These are phyloP conservation scores for Herpotrichia juniperi DNA, from an alignment of 2,329 filamentous ascomycete genomes.

Conservation along the genomic window DNA sequence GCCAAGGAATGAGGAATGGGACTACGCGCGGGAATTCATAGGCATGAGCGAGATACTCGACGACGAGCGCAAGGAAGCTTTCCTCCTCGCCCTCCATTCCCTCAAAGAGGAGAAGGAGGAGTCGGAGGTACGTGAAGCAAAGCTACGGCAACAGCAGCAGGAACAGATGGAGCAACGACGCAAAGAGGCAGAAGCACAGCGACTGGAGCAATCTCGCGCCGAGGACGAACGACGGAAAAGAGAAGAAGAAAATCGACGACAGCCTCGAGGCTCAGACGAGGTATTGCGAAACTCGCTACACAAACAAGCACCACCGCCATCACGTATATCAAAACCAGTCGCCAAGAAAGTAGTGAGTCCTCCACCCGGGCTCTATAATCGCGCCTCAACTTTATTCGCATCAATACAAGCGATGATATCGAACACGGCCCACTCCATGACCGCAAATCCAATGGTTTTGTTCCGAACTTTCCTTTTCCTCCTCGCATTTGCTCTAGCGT, in stretches of 20 bases:
- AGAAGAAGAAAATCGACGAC: constrained; percentile 44
- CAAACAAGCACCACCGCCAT: constrained; percentile 32
- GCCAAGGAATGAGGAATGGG: constrained; percentile 93
- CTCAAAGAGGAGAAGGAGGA: constrained; percentile 83
- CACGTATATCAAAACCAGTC: constrained; percentile 31
- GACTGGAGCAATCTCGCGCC: constrained; percentile 47
- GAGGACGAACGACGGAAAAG: constrained; percentile 49
- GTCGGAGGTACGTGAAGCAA: constrained; percentile 66
- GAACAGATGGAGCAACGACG: constrained; percentile 60
- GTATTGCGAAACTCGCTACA: constrained; percentile 26
- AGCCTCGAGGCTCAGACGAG: constrained; percentile 40
- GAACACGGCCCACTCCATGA: constrained; percentile 58
- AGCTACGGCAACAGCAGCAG: constrained; percentile 67
- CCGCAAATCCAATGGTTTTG: constrained; percentile 61
- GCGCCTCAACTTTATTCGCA: constrained; percentile 51
- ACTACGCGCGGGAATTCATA: constrained; percentile 92
- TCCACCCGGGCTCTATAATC: constrained; percentile 48
- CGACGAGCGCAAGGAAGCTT: constrained; percentile 88
- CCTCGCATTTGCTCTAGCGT: constrained; percentile 75
- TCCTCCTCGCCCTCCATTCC: constrained; percentile 82
- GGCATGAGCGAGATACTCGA: constrained; percentile 84
- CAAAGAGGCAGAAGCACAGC: constrained; percentile 46
- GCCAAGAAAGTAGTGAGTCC: constrained; percentile 40
- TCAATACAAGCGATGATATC: constrained; percentile 57
- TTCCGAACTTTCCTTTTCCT: constrained; percentile 77